These are phyloP conservation scores for Pittosporum tobira DNA, from an alignment of 129 eudicot genomes.

Conservation along the genomic window DNA sequence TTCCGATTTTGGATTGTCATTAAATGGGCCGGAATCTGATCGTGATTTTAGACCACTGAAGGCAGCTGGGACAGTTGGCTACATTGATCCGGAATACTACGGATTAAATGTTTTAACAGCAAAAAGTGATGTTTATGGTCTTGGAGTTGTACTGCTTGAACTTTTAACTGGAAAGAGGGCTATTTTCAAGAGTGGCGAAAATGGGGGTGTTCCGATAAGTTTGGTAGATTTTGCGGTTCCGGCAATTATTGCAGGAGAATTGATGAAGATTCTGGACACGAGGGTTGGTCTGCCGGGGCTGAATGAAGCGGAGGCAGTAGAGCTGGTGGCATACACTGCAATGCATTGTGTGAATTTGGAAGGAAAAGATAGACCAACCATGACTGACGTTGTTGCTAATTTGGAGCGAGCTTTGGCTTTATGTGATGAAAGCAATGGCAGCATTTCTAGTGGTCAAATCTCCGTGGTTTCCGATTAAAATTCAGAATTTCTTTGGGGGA, in stretches of 20 bases:
- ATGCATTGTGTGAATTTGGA: constrained; percentile 80
- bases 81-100: constrained; percentile 94
- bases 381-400: constrained; percentile 79
- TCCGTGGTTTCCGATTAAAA: constrained; percentile 71
- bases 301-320: constrained; percentile 86
- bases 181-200: constrained; percentile 52
- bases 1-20: constrained; percentile 87
- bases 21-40: constrained; percentile 63
- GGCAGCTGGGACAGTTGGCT: constrained; percentile 95
- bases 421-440: constrained; percentile 73
- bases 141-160: constrained; percentile 88
- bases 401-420: constrained; percentile 70
- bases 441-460: constrained; percentile 67
- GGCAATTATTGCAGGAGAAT: constrained; percentile 55
- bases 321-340: constrained; percentile 91
- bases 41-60: constrained; percentile 50
- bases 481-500: no score
- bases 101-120: constrained; percentile 81
- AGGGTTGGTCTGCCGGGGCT: constrained; percentile 62
- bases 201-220: constrained; percentile 44
- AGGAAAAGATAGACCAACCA: constrained; percentile 84
- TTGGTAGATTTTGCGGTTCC: constrained; percentile 83
- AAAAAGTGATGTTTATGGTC: constrained; percentile 94
- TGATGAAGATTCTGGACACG: constrained; percentile 53
- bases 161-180: constrained; percentile 88